These are phyloP conservation scores for Amanita jacksonii DNA, from an alignment of 768 basidiomycete species.

Conservation along the genomic window DNA sequence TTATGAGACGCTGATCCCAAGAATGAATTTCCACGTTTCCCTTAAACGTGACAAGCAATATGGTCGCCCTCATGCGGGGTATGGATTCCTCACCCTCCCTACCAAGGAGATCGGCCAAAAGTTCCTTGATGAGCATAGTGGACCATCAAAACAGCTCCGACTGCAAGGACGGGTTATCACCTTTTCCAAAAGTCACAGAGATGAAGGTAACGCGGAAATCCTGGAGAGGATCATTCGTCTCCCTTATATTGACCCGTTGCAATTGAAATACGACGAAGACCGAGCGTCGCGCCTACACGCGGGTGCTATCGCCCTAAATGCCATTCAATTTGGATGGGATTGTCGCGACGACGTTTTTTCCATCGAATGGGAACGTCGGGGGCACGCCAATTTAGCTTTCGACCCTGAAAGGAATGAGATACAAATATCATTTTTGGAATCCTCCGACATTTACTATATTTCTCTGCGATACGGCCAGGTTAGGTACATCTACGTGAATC, in stretches of 20 bases:
- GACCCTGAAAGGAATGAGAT: slow-evolving; percentile 38
- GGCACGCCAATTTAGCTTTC: slow-evolving; percentile 22
- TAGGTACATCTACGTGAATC: slow-evolving; percentile 24
- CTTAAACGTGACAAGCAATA: slow-evolving; percentile 31
- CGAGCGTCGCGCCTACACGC: slow-evolving; percentile 21
- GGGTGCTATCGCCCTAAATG: slow-evolving; percentile 20
- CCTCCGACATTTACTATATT: slow-evolving; percentile 23
- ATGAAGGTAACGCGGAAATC: slow-evolving; percentile 22
- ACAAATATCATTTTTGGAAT: slow-evolving; percentile 20
- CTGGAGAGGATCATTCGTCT: slow-evolving; percentile 26
- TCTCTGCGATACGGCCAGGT: slow-evolving; percentile 38
- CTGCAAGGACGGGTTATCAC: slow-evolving; percentile 24
- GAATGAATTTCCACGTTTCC: slow-evolving; percentile 45
- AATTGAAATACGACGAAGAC: slow-evolving; percentile 24
- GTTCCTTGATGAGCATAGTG: slow-evolving; percentile 36
- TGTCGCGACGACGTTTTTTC: slow-evolving; percentile 52
- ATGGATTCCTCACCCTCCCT: slow-evolving; percentile 41
- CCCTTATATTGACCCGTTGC: slow-evolving; percentile 34
- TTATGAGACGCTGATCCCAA: slow-evolving; percentile 23
- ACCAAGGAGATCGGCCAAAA: slow-evolving; percentile 23
- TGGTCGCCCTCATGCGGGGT: slow-evolving; percentile 26
- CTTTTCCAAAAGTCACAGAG: slow-evolving; percentile 22
- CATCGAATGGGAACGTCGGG: slow-evolving; percentile 41
- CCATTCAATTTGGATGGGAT: slow-evolving; percentile 52
- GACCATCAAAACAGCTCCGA: slow-evolving; percentile 14